phyloP scores from a whole-genome alignment of 2,329 filamentous ascomycete genomes.

The Hypoxylon rubiginosum region DNA sequence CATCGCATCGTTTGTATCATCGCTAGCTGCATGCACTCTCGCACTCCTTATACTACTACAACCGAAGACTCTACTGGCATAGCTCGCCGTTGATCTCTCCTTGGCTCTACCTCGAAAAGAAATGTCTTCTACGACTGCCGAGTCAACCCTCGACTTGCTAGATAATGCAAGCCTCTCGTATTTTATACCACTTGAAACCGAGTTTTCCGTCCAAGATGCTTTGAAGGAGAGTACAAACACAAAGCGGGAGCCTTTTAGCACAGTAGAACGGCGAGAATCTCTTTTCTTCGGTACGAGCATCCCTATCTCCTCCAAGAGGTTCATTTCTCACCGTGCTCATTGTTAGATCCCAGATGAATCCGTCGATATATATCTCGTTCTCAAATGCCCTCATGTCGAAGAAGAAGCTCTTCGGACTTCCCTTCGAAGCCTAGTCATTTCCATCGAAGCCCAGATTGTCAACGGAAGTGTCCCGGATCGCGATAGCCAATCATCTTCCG shows the following conservation, averaged over 20 bases:
- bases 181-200: slow-evolving; percentile 69
- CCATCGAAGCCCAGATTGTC: slow-evolving; percentile 74
- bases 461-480: slow-evolving; percentile 67
- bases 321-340: slow-evolving; percentile 61
- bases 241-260: slow-evolving; percentile 65
- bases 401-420: slow-evolving; percentile 70
- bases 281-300: slow-evolving; percentile 77
- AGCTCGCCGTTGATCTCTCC: neutral
- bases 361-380: slow-evolving; percentile 75
- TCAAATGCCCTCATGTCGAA: slow-evolving; percentile 73
- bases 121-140: slow-evolving; percentile 51
- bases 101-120: slow-evolving; percentile 15
- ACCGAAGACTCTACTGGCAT: slow-evolving; percentile 3
- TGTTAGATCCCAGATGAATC: slow-evolving; percentile 76
- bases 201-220: slow-evolving; percentile 66
- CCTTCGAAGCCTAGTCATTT: slow-evolving; percentile 73
- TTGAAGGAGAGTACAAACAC: slow-evolving; percentile 61
- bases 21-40: neutral
- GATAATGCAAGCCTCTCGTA: slow-evolving; percentile 72
- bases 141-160: slow-evolving; percentile 62
- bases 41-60: slow-evolving; percentile 7
- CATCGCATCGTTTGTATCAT: neutral
- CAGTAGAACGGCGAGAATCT: slow-evolving; percentile 72
- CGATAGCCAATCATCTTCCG: slow-evolving; percentile 63
- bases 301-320: slow-evolving; percentile 46